Evolutionary conservation across 2,329 filamentous ascomycete genomes (phyloP), one percentile per base, ranked within the genome.

Genomic region (Parafenestella ontariensis): DNA sequence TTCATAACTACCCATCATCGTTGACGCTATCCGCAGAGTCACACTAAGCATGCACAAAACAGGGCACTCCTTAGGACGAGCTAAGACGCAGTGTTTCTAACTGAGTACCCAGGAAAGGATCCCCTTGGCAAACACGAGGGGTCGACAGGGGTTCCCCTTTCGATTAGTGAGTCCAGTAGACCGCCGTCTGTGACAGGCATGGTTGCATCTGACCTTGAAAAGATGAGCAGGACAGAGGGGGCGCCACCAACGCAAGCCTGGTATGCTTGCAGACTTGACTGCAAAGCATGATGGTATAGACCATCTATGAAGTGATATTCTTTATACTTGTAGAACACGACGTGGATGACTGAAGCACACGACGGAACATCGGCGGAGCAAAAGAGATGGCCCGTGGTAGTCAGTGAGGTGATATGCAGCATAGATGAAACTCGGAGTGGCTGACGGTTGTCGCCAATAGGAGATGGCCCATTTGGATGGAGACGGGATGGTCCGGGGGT

Each of bases 371-470:
- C 20, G 41, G 24, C 21, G 24, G 24, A 28, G 23, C 41, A 43
- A 17, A 8, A 43, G 23, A 43, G 41, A 40, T 10, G 10, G 23
- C 11, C 36, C 17, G 36, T 40, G 13, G 45, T 21, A 26, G 48
- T 34, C 48, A 21, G 10, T 15, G 20, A 29, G 29, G 46, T 46
- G 18, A 39, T 48, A 41, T 26, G 51, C 26, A 44, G 46, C 40
- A 44, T 46, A 46, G 15, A 15, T 45, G 40, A 44, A 36, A 43
- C 39, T 46, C 40, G 26, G 37, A 42, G 52, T 34, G 37, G 44
- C 52, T 46, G 37, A 21, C 20, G 43, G 45, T 28, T 26, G 17
- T 34, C 46, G 26, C 52, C 46, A 55, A 55, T 51, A 23, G 42
- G 47, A 46, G 48, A 26, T 13, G 23, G 18, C 47, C 36, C 24